Evolutionary conservation across 2,329 filamentous ascomycete species (phyloP).

Genomic region (Stagonosporopsis cucurbitacearum): DNA sequence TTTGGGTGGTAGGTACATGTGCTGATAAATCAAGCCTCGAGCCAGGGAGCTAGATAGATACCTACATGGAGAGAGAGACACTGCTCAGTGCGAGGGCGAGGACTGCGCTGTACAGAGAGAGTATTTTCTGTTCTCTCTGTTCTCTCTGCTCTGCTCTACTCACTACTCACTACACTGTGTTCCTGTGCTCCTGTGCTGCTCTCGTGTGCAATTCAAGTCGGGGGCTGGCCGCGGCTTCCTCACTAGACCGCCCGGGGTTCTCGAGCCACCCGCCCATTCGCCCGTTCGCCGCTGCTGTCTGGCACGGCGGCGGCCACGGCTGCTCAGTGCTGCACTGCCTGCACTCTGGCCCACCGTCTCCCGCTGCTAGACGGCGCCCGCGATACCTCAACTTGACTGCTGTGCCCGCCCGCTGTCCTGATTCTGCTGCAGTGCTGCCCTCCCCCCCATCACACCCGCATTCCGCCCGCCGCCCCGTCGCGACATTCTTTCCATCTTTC

Average conservation of each 20-base stretch:
- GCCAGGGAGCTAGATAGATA: too few species aligned
- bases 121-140: background rate
- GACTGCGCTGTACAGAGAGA: too few species aligned
- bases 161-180: too few species aligned
- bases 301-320: constrained; percentile 20
- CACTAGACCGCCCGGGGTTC: constrained; percentile 9
- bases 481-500: constrained; percentile 35
- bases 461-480: constrained; percentile 17
- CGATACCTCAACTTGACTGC: constrained; percentile 14
- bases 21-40: constrained; percentile 45
- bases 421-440: constrained; percentile 4
- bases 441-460: background rate
- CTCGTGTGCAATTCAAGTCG: too few species aligned
- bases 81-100: constrained; percentile 15
- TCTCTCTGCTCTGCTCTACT: background rate
- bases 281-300: constrained; percentile 33
- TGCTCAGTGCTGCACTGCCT: constrained; percentile 22
- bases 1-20: constrained; percentile 16
- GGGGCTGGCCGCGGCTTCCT: constrained; percentile 6
- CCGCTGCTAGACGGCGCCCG: background rate
- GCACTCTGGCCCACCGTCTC: constrained; percentile 16
- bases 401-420: constrained; percentile 1
- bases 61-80: too few species aligned
- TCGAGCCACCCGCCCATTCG: constrained; percentile 20
- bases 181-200: too few species aligned